Evolutionary conservation across 148 eudicot genomes (phyloP).

Genomic region (Fagopyrum homotropicum): DNA sequence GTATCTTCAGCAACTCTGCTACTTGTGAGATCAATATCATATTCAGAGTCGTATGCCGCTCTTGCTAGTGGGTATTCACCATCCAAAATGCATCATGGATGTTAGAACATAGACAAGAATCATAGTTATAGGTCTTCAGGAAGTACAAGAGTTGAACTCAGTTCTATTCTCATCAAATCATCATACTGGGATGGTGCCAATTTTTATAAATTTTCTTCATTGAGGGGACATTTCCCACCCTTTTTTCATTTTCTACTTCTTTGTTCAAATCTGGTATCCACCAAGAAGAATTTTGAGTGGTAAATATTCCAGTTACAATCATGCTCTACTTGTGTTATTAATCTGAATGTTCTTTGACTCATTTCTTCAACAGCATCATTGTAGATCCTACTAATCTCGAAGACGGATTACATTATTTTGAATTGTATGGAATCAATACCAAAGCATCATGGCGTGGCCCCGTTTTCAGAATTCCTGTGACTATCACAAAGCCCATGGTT

Average conservation of each 20-base stretch:
- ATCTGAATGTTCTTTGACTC: neutral
- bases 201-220: neutral
- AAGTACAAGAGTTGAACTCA: neutral
- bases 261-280: neutral
- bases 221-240: too few relatives aligned
- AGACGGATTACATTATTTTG: conserved; percentile 79
- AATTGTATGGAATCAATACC: conserved; percentile 76
- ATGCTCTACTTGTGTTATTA: neutral
- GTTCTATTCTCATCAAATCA: neutral
- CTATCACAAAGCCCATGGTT: conserved; percentile 73
- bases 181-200: neutral
- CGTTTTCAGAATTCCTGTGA: conserved; percentile 80
- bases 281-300: neutral
- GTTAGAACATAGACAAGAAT: neutral
- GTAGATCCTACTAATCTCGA: conserved; percentile 80
- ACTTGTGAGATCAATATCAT: neutral
- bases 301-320: neutral
- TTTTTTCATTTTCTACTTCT: too few relatives aligned
- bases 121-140: neutral
- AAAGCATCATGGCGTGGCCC: conserved; percentile 97
- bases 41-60: neutral
- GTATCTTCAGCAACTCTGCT: neutral
- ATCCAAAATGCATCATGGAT: neutral
- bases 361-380: conserved; percentile 44
- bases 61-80: neutral